These are phyloP conservation scores for Catharanthus roseus DNA, from an alignment of 257 asterid genomes.

Conservation along the genomic window DNA sequence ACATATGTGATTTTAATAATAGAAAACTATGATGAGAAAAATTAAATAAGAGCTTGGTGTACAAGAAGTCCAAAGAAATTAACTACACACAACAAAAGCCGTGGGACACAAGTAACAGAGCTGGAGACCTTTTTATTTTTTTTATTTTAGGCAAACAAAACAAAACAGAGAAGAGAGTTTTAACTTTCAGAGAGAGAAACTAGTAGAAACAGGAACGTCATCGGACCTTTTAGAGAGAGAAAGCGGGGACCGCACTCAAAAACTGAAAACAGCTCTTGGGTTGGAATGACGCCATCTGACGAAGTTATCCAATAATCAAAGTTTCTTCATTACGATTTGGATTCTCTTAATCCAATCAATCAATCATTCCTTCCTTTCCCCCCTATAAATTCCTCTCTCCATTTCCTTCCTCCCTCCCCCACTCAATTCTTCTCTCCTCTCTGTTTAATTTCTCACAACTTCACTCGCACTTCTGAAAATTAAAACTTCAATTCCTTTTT, in stretches of 20 bases:
- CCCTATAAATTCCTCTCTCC: slow-evolving; percentile 41
- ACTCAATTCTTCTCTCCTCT: not conserved
- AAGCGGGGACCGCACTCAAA: slow-evolving; percentile 40
- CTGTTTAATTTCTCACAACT: not conserved
- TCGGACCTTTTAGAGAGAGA: slow-evolving; percentile 20
- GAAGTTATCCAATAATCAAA: slow-evolving; percentile 19
- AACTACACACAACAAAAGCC: slow-evolving; percentile 38
- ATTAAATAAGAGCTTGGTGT: not conserved
- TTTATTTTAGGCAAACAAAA: slow-evolving; percentile 2
- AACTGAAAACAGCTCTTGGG: slow-evolving; percentile 12
- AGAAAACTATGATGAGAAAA: slow-evolving; percentile 15
- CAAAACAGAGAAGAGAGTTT: no score
- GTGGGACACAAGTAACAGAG: slow-evolving; percentile 48
- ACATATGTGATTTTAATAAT: not conserved
- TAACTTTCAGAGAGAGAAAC: slow-evolving; percentile 21
- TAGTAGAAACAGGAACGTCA: no score
- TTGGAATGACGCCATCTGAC: slow-evolving; percentile 43
- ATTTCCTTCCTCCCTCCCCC: slow-evolving; percentile 16
- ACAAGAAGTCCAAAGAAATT: slow-evolving; percentile 9
- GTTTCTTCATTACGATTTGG: slow-evolving; percentile 29
- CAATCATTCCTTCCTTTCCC: slow-evolving; percentile 19
- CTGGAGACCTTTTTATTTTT: no score
- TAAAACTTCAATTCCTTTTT: no score
- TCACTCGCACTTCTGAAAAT: not conserved
- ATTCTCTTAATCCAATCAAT: slow-evolving; percentile 26